Base-by-base conservation (phyloP, 1,284 basidiomycete genomes). In the Malassezia furfur region DNA sequence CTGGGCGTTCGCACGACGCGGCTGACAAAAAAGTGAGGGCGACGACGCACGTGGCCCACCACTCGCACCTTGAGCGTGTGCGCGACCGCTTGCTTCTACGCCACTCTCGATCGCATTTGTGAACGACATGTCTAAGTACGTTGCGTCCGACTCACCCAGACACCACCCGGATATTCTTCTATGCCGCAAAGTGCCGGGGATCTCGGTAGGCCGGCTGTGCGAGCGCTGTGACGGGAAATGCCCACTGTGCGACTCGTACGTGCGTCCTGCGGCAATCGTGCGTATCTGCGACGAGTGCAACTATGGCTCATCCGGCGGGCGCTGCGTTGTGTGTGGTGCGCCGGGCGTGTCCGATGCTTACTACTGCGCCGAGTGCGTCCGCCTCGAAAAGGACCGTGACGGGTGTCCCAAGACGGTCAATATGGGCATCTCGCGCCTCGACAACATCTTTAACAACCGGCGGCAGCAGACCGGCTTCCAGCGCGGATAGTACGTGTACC, bases 191-290 rank as follows among this genome's bases (percentile, higher is more conserved):
- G 90, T 94, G 76, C 87, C 91, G 62, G 91, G 91, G 62, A 93
- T 96, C 57, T 67, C 93, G 44, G 91, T 96, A 65, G 94, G 94
- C 28, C 85, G 94, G 68, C 81, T 96, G 50, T 99, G 94, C 77
- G 94, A 99, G 78, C 96, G 96, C 76, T 96, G 91, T 72, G 94
- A 99, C 75, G 94, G 94, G 50, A 96, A 96, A 83, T 99, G 93
- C 76, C 94, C 94, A 10, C 88, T 98, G 54, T 99, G 94, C 78
- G 94, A 99, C 79, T 98, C 93, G 55, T 96, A 96, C 78, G 94
- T 99, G 57, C 84, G 94, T 65, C 94, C 94, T 59, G 90, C 94
- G 78, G 96, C 93, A 15, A 81, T 98, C 55, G 94, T 98, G 54
- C 84, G 91, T 68, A 94, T 96, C 69, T 98, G 94, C 76, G 94